Evolutionary conservation across 2,329 filamentous ascomycete species (phyloP), one percentile per base, ranked within the genome.

Genomic region (Pseudofabraea citricarpa): DNA sequence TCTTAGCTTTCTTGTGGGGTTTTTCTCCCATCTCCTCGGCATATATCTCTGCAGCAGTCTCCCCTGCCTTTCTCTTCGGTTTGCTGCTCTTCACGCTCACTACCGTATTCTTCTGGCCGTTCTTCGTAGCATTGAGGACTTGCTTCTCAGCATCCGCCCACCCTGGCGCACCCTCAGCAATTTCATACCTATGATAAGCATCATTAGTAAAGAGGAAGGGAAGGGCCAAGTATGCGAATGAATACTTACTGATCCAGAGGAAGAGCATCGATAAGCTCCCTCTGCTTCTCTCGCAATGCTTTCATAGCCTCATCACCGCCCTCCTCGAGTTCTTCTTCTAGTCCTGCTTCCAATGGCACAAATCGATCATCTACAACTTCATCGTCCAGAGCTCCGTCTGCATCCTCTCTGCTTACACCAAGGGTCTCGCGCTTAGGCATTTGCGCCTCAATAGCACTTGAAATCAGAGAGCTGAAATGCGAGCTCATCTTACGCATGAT

Each of bases 211-310:
- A n/a, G n/a, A n/a, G 19, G 10, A 26, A 35, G 10, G 24, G 6
- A 36, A 7, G 13, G n/a, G 41, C 23, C 31, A 45, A 23, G n/a
- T 24, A 1, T 44, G 37, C n/a, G 13, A 19, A 15, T 38, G 42
- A 43, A 33, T 44, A 68, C 83, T 77, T 75, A 91, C 80, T 87
- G 83, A 58, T 95, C 89, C 41, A 97, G 73, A 35, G 91, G 90
- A 49, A 97, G 70, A 50, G 90, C 85, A 70, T 96, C 87, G 58
- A 97, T 95, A 52, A 97, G 72, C 54, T 88, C 87, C 56, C 85
- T 81, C 65, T 95, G 88, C 67, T 91, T 87, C 64, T 87, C 82
- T 54, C 79, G 79, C 57, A 95, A 70, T 46, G 79, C 81, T 37
- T 72, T 73, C 48, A 89, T 66, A 20, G 87, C 81, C 63, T 93